Base-by-base conservation (phyloP, 352 stramenopile genomes). In the Aphanomyces cochlioides region DNA sequence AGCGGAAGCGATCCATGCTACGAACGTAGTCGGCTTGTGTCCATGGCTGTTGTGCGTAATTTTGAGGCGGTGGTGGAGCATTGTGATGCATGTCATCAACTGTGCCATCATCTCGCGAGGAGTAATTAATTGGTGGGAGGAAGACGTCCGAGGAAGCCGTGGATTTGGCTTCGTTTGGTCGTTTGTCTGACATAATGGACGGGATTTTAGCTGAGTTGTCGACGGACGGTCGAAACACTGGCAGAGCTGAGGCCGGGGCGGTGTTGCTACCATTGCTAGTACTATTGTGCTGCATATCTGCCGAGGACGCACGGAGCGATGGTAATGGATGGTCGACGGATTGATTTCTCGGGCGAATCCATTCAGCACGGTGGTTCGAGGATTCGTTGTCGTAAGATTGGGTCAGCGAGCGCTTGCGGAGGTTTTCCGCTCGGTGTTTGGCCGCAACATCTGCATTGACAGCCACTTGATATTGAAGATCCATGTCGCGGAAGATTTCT, bases 401-500 rank as follows among this genome's bases (percentile, higher is more conserved):
- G 0, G 10, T 50, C 43, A 50, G 10, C 10, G 10, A 12, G 12
- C 54, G 54, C 21, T 40, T 61, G 0, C 17, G 7, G 34, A 37
- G 8, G 21, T 61, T 61, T 37, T 61, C 54, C 8, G n/a, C 54
- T 8, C 54, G 54, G 21, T 61, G 54, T 40, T 39, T 61, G 6
- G 37, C 28, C 28, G 19, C 54, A 12, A 61, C n/a, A 41, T 41
- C 54, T 1, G 1, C 8, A 17, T 61, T 61, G 15, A 37, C 54
- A 37, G 28, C 28, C 10, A 40, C 54, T 40, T 61, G 15, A 12
- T 38, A 47, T 43, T 70, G 47, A 7, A 43, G 10, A 21, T 63
- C 64, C 37, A 70, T 70, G 54, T 70, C 64, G 17, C 8, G n/a
- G 13, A 64, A 48, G 54, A 70, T 61, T 12, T 61, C 64, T 4